phyloP scores from a whole-genome alignment of 352 stramenopile genomes.

The Globisporangium megalacanthum region DNA sequence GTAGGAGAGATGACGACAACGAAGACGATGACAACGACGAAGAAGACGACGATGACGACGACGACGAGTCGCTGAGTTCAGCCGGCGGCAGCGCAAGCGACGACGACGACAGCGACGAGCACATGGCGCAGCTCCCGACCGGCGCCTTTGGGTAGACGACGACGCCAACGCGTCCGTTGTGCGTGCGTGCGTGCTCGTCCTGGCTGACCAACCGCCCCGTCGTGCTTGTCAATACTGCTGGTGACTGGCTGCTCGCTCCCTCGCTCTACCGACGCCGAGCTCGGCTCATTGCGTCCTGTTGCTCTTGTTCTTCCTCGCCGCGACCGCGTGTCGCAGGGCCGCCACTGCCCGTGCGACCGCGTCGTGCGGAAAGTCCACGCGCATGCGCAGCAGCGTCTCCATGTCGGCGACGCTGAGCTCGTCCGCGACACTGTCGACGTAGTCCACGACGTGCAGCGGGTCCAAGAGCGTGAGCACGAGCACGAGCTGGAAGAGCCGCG shows the following conservation, averaged over 20 bases:
- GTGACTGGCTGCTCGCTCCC: neutral
- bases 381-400: conserved; percentile 50
- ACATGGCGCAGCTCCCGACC: conserved; percentile 54
- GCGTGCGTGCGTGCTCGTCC: too few relatives aligned
- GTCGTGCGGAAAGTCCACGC: conserved; percentile 60
- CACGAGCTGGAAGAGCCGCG: conserved; percentile 69
- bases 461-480: conserved; percentile 81
- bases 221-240: neutral
- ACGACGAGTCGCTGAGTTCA: conserved; percentile 33
- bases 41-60: conserved; percentile 27
- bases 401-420: conserved; percentile 49
- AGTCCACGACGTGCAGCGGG: conserved; percentile 64
- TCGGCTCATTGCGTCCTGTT: neutral
- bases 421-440: conserved; percentile 39
- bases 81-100: conserved; percentile 36
- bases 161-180: neutral
- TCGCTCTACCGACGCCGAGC: neutral
- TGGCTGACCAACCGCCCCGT: neutral
- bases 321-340: conserved; percentile 13
- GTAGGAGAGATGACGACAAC: conserved; percentile 15
- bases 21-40: conserved; percentile 23
- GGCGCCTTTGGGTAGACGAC: conserved; percentile 43
- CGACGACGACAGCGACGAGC: conserved; percentile 50
- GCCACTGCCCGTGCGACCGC: conserved; percentile 41
- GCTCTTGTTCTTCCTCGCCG: neutral